Evolutionary conservation across 1,284 basidiomycete genomes (phyloP).

Genomic region (Papiliotrema nemorosa): DNA sequence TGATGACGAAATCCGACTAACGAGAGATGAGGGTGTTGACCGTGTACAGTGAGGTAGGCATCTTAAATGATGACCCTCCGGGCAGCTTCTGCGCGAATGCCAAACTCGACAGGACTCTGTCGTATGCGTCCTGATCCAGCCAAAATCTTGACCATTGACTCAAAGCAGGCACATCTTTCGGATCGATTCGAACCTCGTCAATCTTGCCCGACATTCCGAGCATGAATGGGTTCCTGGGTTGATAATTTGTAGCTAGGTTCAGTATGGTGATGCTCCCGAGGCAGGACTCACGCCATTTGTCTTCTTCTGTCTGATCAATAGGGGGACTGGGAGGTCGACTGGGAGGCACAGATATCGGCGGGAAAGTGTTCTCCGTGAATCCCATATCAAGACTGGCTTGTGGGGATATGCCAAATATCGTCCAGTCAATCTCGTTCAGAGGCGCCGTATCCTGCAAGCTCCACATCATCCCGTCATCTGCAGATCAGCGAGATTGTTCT

Average conservation of each 20-base stretch:
- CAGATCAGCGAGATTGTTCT: not conserved
- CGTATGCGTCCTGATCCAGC: not conserved
- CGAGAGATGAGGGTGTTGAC: constrained; percentile 1
- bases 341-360: not conserved
- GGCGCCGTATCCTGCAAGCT: not conserved
- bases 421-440: not conserved
- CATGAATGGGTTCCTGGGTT: not conserved
- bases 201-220: not conserved
- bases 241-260: not conserved
- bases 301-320: not conserved
- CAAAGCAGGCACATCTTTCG: not conserved
- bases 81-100: not conserved
- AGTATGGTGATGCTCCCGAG: too few species aligned
- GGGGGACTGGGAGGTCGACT: not conserved
- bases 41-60: constrained; percentile 1
- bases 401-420: not conserved
- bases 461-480: not conserved
- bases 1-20: not conserved
- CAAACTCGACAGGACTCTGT: not conserved
- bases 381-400: not conserved
- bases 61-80: not conserved
- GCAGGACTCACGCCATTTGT: constrained; percentile 2
- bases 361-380: not conserved
- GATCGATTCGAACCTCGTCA: not conserved
- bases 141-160: not conserved